phyloP scores from a whole-genome alignment of 2,329 filamentous ascomycete species.

The Arthrobotrys megalospora region DNA sequence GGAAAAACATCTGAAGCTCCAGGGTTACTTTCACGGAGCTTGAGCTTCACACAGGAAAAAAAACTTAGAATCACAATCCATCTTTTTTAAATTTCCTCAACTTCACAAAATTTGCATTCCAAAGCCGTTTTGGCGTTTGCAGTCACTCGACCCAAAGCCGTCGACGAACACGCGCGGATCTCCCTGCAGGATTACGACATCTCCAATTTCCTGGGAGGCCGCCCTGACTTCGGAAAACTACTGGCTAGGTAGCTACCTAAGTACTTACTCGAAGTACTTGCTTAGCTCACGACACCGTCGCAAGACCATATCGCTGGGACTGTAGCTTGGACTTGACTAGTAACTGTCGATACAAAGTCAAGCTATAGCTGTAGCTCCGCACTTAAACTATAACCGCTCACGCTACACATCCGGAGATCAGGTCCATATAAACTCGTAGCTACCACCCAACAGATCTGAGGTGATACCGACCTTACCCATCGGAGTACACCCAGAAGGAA shows the following conservation, averaged over 20 bases:
- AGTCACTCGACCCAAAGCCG: background rate
- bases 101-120: background rate
- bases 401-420: slow-evolving; percentile 23
- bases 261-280: too few relatives aligned
- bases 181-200: slow-evolving; percentile 50
- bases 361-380: slow-evolving; percentile 44
- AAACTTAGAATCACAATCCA: background rate
- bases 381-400: slow-evolving; percentile 17
- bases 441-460: background rate
- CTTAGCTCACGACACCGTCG: slow-evolving; percentile 13
- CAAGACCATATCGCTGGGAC: slow-evolving; percentile 16
- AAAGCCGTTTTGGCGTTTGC: background rate
- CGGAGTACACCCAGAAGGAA: background rate
- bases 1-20: slow-evolving; percentile 31
- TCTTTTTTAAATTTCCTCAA: background rate
- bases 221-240: slow-evolving; percentile 7
- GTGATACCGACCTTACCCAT: slow-evolving; percentile 19
- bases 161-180: slow-evolving; percentile 40
- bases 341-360: slow-evolving; percentile 38
- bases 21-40: slow-evolving; percentile 22
- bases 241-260: background rate
- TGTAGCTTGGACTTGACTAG: slow-evolving; percentile 21
- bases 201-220: slow-evolving; percentile 8
- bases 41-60: slow-evolving; percentile 25
- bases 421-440: slow-evolving; percentile 9